Conservation (phyloP, 805 yeast genomes). For the Yarrowia sp. region DNA sequence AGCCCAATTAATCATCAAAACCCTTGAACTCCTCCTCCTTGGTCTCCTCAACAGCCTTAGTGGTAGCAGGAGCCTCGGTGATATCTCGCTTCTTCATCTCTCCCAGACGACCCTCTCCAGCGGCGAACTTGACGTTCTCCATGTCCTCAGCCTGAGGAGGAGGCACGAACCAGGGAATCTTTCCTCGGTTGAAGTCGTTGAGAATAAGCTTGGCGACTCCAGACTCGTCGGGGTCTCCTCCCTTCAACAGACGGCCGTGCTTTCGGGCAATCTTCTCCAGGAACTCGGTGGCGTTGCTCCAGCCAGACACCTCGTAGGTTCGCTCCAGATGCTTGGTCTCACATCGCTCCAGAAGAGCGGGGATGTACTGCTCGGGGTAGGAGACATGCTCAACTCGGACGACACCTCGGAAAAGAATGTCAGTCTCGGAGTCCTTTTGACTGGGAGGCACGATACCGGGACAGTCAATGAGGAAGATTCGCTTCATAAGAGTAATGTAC, state of each 20-base stretch:
- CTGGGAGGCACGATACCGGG: constrained; percentile 99
- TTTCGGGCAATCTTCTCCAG: constrained; percentile 89
- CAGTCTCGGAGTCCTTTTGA: constrained; percentile 81
- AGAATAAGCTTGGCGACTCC: constrained; percentile 87
- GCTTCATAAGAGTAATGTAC: constrained; percentile 93
- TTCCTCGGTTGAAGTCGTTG: constrained; percentile 94
- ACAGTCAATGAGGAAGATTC: constrained; percentile 92
- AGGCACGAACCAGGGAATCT: constrained; percentile 95
- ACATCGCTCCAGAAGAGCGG: constrained; percentile 79
- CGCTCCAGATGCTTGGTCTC: constrained; percentile 87
- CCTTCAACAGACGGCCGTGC: constrained; percentile 87
- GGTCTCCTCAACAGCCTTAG: background rate
- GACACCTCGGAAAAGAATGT: constrained; percentile 91
- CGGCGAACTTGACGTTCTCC: constrained; percentile 44
- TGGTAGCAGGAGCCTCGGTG: background rate
- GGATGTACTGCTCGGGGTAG: constrained; percentile 91
- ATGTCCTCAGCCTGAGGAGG: constrained; percentile 74
- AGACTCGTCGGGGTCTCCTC: constrained; percentile 96
- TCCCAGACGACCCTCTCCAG: constrained; percentile 30
- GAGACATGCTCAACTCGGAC: constrained; percentile 98
- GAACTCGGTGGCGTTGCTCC: constrained; percentile 73
- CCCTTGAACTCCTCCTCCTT: constrained; percentile 30
- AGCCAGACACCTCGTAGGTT: constrained; percentile 90
- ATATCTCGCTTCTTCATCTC: constrained; percentile 28
- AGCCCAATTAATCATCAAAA: constrained; percentile 26